Conservation (phyloP, 2,329 filamentous ascomycete species). For the Xylaria sp. region DNA sequence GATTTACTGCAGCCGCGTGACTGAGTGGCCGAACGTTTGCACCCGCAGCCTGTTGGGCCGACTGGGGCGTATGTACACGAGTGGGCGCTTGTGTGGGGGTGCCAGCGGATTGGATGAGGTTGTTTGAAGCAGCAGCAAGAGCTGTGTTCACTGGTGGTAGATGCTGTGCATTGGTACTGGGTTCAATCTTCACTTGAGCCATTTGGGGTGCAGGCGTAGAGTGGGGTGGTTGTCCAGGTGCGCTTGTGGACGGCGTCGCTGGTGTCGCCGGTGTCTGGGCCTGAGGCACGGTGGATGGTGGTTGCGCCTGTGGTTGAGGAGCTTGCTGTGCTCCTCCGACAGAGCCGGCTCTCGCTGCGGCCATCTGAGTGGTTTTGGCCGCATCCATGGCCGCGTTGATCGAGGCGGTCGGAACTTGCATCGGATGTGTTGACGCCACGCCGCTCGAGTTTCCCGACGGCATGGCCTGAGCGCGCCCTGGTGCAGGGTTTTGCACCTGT, state of each 20-base stretch:
- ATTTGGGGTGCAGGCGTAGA: constrained; percentile 39
- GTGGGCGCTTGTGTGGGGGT: constrained; percentile 61
- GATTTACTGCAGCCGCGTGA: constrained; percentile 48
- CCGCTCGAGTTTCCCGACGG: constrained; percentile 38
- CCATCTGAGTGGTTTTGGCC: constrained; percentile 48
- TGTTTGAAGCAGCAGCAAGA: constrained; percentile 52
- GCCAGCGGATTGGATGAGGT: constrained; percentile 55
- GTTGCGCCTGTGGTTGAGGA: constrained; percentile 17
- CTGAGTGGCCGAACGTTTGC: constrained; percentile 43
- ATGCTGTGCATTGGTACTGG: constrained; percentile 48
- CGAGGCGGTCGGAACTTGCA: constrained; percentile 49
- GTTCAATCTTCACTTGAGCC: constrained; percentile 53
- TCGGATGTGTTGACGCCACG: constrained; percentile 43
- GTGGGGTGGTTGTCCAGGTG: constrained; percentile 41
- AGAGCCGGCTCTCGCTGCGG: constrained; percentile 38
- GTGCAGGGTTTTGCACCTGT: constrained; percentile 34
- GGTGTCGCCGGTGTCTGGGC: constrained; percentile 43
- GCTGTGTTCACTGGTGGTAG: constrained; percentile 61
- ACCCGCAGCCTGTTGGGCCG: constrained; percentile 40
- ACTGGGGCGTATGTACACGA: constrained; percentile 62
- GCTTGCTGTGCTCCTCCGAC: constrained; percentile 37
- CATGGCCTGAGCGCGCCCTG: constrained; percentile 44
- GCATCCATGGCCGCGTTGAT: constrained; percentile 50
- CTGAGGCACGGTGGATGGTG: constrained; percentile 13
- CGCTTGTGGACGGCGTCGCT: constrained; percentile 42